Base-by-base conservation (phyloP, 192 early-diverging fungal species). In the Mortierella antarctica region DNA sequence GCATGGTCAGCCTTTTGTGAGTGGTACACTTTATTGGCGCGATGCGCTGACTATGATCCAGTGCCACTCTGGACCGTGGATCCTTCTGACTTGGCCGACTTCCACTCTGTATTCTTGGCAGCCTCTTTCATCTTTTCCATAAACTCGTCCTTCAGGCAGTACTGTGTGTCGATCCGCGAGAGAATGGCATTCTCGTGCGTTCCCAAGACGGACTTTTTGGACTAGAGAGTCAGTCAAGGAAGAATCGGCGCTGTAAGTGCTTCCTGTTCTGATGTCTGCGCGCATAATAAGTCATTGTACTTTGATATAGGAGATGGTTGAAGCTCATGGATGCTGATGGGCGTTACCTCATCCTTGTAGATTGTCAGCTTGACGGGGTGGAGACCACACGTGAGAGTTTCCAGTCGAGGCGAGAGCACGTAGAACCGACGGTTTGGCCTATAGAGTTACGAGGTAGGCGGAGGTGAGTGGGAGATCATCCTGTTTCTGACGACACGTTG, bases 111-210 rank as follows among this genome's bases (percentile, higher is more conserved):
- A 21, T 65, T 71, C 47, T 79, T 79, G 76, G 76, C 76, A 6
- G 69, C 76, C 47, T 79, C 76, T 48, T 67, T 79, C 76, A 79
- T 79, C 52, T 79, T 79, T 18, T 67, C 69, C 68, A 79, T 62
- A 40, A 79, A 79, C 21, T 79, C 76, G 42, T 79, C 69, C 58
- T 79, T 79, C 52, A 71, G 52, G 69, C 76, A 79, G 23, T 79
- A 79, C 69, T 70, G 76, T 10, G 76, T 79, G 59, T 79, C 51
- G 47, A 79, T 79, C 21, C 76, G n/a, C 10, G 76, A 79, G n/a
- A 79, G 65, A 57, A 79, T 79, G 4, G 76, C 68, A 31, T 79
- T 79, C 44, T 79, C 76, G 18, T 79, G 76, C 4, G 69, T 67
- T 18, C 76, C 76, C 6, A 79, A 53, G 11, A 79, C 58, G 13